phyloP scores from a whole-genome alignment of 1,284 basidiomycete genomes.

The Sanghuangporus baumii region DNA sequence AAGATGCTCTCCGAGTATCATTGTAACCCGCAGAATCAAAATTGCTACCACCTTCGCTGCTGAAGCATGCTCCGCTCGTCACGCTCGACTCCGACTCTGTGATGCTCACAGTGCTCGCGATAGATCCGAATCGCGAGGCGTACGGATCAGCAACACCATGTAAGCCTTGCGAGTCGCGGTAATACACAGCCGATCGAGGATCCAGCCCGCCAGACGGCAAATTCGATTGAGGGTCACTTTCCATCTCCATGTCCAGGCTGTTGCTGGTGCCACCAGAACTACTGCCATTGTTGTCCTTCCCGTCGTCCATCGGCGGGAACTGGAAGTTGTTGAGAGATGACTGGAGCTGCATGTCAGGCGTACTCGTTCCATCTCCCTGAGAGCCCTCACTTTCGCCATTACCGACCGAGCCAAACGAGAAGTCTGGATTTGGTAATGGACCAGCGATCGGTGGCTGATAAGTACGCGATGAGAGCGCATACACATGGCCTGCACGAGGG shows the following conservation, averaged over 20 bases:
- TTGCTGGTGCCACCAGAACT: neutral
- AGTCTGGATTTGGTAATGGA: slow-evolving; percentile 62
- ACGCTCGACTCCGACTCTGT: slow-evolving; percentile 40
- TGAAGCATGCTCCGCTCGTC: slow-evolving; percentile 41
- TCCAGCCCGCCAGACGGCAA: neutral
- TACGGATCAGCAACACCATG: slow-evolving; percentile 29
- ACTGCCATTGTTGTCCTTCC: slow-evolving; percentile 2
- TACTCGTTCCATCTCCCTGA: slow-evolving; percentile 34
- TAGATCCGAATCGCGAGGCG: slow-evolving; percentile 51
- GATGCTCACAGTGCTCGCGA: slow-evolving; percentile 51
- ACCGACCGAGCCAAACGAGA: slow-evolving; percentile 54
- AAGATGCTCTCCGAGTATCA: slow-evolving; percentile 40
- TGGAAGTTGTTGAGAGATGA: slow-evolving; percentile 1
- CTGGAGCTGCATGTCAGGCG: slow-evolving; percentile 3
- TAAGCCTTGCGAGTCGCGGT: neutral
- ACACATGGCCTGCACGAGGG: slow-evolving; percentile 40
- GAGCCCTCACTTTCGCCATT: slow-evolving; percentile 19
- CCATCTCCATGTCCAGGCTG: slow-evolving; percentile 7
- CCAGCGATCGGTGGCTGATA: slow-evolving; percentile 55
- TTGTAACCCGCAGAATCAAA: slow-evolving; percentile 32
- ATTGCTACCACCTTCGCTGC: slow-evolving; percentile 37
- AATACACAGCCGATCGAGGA: slow-evolving; percentile 2
- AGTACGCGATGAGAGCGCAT: slow-evolving; percentile 43
- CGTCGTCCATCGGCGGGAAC: slow-evolving; percentile 10
- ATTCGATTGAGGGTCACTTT: neutral